phyloP scores from a whole-genome alignment of 1,284 basidiomycete genomes.

The Thecaphora frezii region DNA sequence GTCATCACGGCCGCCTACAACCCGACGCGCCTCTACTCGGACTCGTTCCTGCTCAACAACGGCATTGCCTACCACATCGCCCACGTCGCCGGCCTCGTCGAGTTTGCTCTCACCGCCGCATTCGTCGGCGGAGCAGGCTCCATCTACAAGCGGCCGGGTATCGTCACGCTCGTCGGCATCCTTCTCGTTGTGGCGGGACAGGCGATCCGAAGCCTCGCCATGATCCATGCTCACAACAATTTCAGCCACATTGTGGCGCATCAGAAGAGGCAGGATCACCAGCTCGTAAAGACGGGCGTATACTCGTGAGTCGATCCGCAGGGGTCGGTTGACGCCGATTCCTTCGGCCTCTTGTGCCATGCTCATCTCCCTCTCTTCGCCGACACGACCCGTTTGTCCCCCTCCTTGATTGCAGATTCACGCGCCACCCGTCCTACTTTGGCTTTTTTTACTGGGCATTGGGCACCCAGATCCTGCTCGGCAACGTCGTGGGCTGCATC shows the following conservation, averaged over 20 bases:
- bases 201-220: slow-evolving; percentile 78
- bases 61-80: slow-evolving; percentile 82
- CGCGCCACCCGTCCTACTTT: slow-evolving; percentile 91
- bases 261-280: slow-evolving; percentile 46
- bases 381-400: slow-evolving; percentile 1
- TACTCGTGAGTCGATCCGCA: slow-evolving; percentile 27
- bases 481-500: slow-evolving; percentile 77
- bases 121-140: slow-evolving; percentile 5
- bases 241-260: slow-evolving; percentile 73
- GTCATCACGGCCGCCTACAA: slow-evolving; percentile 95
- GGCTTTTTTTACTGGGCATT: slow-evolving; percentile 99
- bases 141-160: slow-evolving; percentile 7
- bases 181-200: slow-evolving; percentile 73
- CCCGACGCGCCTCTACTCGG: slow-evolving; percentile 82
- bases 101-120: slow-evolving; percentile 68
- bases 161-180: slow-evolving; percentile 63
- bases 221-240: slow-evolving; percentile 90
- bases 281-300: slow-evolving; percentile 50
- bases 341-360: background rate
- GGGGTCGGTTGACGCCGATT: no score
- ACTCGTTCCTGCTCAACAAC: slow-evolving; percentile 93
- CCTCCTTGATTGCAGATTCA: slow-evolving; percentile 72
- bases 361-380: no score
- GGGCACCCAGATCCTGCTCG: slow-evolving; percentile 88
- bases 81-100: slow-evolving; percentile 74